Conservation (phyloP, 2,329 filamentous ascomycete species). For the Calonectria leucothoes region DNA sequence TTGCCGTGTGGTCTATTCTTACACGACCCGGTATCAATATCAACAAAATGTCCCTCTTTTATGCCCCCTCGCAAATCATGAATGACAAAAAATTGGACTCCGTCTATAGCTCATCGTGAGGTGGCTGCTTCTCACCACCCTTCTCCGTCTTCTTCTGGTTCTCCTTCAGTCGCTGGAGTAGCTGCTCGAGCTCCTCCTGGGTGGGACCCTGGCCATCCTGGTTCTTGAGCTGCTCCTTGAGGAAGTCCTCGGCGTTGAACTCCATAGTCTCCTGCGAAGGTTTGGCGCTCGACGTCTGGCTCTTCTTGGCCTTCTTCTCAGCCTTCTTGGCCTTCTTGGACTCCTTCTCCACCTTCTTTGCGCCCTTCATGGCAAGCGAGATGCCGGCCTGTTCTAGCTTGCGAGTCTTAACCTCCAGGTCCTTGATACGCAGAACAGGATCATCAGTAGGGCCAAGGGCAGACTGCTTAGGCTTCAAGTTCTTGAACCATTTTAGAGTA, state of each 20-base stretch:
- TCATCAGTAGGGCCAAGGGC: conserved; percentile 78
- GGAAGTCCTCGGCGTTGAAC: conserved; percentile 59
- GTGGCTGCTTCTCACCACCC: conserved; percentile 35
- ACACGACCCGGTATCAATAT: conserved; percentile 37
- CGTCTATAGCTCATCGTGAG: conserved; percentile 51
- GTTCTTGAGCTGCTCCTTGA: conserved; percentile 48
- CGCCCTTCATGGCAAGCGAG: conserved; percentile 77
- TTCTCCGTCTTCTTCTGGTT: conserved; percentile 32
- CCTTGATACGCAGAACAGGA: conserved; percentile 78
- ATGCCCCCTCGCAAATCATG: conserved; percentile 11
- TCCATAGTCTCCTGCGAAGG: conserved; percentile 55
- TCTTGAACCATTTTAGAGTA: conserved; percentile 79
- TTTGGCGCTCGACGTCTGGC: conserved; percentile 50
- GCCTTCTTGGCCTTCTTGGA: conserved; percentile 61
- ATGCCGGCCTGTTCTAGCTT: conserved; percentile 78
- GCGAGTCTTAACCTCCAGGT: conserved; percentile 75
- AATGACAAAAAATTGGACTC: conserved; percentile 25
- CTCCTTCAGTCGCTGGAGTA: conserved; percentile 39
- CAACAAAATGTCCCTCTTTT: conserved; percentile 30
- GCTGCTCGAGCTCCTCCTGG: conserved; percentile 42
- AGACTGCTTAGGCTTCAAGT: conserved; percentile 77
- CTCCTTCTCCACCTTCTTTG: conserved; percentile 65
- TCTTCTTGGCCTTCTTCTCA: conserved; percentile 55
- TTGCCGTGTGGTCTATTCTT: conserved; percentile 34
- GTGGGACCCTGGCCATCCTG: conserved; percentile 44